Conservation (phyloP, 2,329 filamentous ascomycete species). For the Verruconis gallopava region DNA sequence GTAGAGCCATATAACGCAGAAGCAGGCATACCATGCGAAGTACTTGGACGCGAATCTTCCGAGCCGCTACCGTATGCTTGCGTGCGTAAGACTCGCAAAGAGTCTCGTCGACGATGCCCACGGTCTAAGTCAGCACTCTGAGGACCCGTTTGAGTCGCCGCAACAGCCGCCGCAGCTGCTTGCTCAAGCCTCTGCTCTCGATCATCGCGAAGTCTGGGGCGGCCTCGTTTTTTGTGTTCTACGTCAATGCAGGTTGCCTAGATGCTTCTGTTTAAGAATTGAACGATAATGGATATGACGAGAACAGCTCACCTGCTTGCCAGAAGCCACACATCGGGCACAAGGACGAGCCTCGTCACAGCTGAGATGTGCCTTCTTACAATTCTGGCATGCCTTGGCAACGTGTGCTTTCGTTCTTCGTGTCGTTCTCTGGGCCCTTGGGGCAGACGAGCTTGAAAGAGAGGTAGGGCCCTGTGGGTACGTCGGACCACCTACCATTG, state of each 20-base stretch:
- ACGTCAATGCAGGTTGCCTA: conserved; percentile 73
- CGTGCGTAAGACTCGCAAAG: conserved; percentile 7
- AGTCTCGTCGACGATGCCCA: conserved; percentile 4
- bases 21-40: conserved; percentile 1
- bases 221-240: conserved; percentile 72
- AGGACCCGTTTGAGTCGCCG: not conserved
- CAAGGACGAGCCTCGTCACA: conserved; percentile 60
- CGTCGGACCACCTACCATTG: not conserved
- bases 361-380: conserved; percentile 68
- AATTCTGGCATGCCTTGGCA: conserved; percentile 72
- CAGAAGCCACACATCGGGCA: conserved; percentile 61
- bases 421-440: not conserved
- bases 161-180: conserved; percentile 6
- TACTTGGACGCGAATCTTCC: conserved; percentile 1
- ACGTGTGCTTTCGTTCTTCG: conserved; percentile 61
- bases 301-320: conserved; percentile 44
- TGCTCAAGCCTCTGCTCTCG: conserved; percentile 7
- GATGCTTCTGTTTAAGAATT: not conserved
- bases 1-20: not conserved
- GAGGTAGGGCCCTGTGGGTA: conserved; percentile 8
- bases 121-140: not conserved
- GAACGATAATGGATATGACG: not conserved
- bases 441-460: not conserved
- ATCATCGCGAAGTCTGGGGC: conserved; percentile 63
- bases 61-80: not conserved